These are phyloP conservation scores for Linderina pennispora DNA, from an alignment of 192 early-diverging fungal genomes.

Conservation along the genomic window DNA sequence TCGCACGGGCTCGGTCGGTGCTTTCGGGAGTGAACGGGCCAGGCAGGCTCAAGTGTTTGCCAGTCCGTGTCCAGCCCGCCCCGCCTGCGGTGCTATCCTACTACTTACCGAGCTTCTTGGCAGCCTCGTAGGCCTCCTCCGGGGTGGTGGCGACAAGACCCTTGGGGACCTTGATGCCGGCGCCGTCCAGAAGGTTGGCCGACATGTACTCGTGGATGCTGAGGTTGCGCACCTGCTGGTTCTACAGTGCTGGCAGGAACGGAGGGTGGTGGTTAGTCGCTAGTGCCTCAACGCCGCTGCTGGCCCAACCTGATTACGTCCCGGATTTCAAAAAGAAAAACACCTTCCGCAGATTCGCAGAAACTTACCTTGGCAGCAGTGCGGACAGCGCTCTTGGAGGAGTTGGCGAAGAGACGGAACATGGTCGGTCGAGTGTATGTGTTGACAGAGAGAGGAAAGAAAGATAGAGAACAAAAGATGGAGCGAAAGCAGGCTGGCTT, in stretches of 20 bases:
- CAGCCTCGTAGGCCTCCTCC: constrained; percentile 81
- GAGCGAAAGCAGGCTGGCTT: no score
- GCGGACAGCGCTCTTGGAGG: constrained; percentile 42
- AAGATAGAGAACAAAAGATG: neutral
- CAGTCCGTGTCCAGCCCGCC: no score
- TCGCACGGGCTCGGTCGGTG: no score
- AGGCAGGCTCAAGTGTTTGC: no score
- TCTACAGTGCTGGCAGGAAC: constrained; percentile 8
- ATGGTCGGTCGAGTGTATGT: constrained; percentile 9
- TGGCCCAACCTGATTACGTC: no score
- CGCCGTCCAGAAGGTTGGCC: constrained; percentile 83
- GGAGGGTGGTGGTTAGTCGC: no score
- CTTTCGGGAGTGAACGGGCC: no score
- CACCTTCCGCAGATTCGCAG: neutral
- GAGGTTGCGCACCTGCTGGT: constrained; percentile 76
- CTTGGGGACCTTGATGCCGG: constrained; percentile 86
- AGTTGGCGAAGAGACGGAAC: constrained; percentile 45
- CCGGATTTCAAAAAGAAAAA: constrained; percentile 1
- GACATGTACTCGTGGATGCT: constrained; percentile 98
- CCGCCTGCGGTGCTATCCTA: no score
- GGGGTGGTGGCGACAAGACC: constrained; percentile 87
- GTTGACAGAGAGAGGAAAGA: neutral
- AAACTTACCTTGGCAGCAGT: constrained; percentile 36
- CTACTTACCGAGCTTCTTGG: constrained; percentile 66
- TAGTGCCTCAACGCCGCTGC: no score